Evolutionary conservation across 148 eudicot genomes (phyloP).

Genomic region (Salicornia ramosissima): DNA sequence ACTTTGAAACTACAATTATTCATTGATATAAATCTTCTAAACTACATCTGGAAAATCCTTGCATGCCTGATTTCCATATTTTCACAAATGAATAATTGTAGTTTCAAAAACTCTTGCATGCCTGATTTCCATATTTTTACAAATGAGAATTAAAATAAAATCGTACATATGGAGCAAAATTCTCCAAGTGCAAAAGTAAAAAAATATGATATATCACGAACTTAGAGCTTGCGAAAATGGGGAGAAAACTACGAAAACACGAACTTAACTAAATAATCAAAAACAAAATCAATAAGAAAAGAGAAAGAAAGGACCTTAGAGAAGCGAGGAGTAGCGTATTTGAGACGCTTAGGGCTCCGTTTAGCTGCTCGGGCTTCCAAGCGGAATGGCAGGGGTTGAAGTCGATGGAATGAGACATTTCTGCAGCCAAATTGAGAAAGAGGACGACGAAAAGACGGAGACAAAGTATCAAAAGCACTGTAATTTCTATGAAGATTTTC

Average conservation of each 20-base stretch:
- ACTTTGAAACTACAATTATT: no score
- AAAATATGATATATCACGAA: not conserved
- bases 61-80: no score
- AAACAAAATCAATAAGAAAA: not conserved
- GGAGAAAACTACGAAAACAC: not conserved
- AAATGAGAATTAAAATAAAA: not conserved
- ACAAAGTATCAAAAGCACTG: not conserved
- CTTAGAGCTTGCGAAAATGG: not conserved
- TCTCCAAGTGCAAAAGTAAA: not conserved
- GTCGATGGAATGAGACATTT: conserved; percentile 30
- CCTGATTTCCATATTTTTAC: no score
- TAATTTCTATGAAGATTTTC: not conserved
- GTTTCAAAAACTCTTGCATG: no score
- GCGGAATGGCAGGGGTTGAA: conserved; percentile 14
- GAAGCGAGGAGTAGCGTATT: conserved; percentile 58
- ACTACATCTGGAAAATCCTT: no score
- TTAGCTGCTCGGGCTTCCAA: conserved; percentile 33
- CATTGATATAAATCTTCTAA: no score
- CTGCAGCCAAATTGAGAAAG: conserved; percentile 5
- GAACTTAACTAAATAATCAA: not conserved
- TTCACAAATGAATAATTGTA: no score
- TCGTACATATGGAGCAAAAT: not conserved
- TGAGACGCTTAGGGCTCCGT: conserved; percentile 75
- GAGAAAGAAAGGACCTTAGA: conserved; percentile 43
- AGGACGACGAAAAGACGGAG: conserved; percentile 6